These are phyloP conservation scores for Daldinia loculata DNA, from an alignment of 495 filamentous ascomycete species.

Conservation along the genomic window DNA sequence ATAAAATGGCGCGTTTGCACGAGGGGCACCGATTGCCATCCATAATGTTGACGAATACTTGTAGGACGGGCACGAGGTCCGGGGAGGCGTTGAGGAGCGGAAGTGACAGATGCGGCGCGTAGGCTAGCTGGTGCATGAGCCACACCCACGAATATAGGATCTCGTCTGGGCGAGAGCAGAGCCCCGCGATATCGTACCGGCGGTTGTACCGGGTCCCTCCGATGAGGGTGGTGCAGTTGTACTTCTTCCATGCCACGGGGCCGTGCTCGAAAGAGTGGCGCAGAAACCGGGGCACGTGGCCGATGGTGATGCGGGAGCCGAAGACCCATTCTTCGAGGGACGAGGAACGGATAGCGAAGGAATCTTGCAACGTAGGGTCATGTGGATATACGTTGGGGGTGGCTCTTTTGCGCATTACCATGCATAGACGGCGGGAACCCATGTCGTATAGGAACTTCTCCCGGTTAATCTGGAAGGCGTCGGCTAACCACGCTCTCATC, in stretches of 20 bases:
- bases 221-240: not conserved
- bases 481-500: no score
- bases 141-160: not conserved
- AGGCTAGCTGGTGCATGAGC: not conserved
- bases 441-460: not conserved
- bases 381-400: not conserved
- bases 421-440: not conserved
- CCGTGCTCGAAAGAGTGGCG: not conserved
- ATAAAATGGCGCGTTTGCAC: not conserved
- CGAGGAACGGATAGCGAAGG: not conserved
- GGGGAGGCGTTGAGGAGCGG: not conserved
- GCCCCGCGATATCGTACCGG: not conserved
- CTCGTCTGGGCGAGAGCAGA: not conserved
- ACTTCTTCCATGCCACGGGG: not conserved
- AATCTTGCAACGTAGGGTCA: no score
- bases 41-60: constrained; percentile 4
- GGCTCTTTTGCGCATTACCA: not conserved
- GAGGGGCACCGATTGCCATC: not conserved
- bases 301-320: not conserved
- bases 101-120: not conserved
- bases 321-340: constrained; percentile 10
- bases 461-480: not conserved
- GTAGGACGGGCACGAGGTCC: not conserved
- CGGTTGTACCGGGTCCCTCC: not conserved
- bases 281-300: not conserved